Conservation (phyloP, 2,329 filamentous ascomycete genomes). For the Penicillium sp. region DNA sequence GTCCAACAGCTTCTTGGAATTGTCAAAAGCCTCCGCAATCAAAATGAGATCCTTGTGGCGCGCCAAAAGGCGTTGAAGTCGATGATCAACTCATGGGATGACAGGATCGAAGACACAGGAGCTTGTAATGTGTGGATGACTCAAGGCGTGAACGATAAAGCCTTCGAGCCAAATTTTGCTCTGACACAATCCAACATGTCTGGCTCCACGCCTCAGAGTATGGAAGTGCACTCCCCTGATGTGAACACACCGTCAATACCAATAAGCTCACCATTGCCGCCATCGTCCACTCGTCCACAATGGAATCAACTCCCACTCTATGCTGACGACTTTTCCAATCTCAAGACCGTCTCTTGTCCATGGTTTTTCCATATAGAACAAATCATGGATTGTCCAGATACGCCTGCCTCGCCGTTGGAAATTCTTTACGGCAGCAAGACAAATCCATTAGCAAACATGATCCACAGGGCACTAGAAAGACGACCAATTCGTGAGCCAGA, state of each 20-base stretch:
- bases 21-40: conserved; percentile 20
- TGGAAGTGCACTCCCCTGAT: neutral
- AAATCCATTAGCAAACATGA: conserved; percentile 27
- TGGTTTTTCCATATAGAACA: conserved; percentile 22
- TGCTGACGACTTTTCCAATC: conserved; percentile 15
- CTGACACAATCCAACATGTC: neutral
- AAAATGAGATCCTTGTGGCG: conserved; percentile 23
- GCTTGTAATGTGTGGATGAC: neutral
- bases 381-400: conserved; percentile 21
- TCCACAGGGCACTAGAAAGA: conserved; percentile 18
- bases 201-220: neutral
- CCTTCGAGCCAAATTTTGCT: neutral
- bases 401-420: conserved; percentile 24
- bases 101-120: neutral
- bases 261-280: neutral
- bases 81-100: conserved; percentile 24
- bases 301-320: conserved; percentile 17
- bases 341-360: conserved; percentile 1
- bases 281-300: neutral
- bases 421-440: conserved; percentile 27
- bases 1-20: conserved; percentile 19
- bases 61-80: conserved; percentile 19
- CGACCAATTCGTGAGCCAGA: conserved; percentile 29
- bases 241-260: neutral
- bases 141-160: neutral